Evolutionary conservation across 2,329 filamentous ascomycete species (phyloP).

Genomic region (Clonostachys byssicola): DNA sequence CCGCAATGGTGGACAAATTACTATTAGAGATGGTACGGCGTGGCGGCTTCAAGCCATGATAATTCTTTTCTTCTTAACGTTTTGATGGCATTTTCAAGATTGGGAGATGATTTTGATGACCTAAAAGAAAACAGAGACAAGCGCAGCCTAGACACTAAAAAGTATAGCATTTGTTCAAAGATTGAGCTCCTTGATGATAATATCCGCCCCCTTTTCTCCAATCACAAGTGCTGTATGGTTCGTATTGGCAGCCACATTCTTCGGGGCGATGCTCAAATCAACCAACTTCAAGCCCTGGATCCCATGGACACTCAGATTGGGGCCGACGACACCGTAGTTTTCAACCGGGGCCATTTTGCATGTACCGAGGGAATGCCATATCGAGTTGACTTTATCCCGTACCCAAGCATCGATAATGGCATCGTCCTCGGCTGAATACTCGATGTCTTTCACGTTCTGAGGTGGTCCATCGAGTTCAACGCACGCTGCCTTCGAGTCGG

Average conservation of each 20-base stretch:
- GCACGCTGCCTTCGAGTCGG: conserved; percentile 27
- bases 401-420: conserved; percentile 35
- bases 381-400: conserved; percentile 27
- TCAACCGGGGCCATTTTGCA: conserved; percentile 31
- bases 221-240: conserved; percentile 40
- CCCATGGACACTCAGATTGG: conserved; percentile 31
- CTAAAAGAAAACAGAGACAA: too few relatives aligned
- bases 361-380: conserved; percentile 25
- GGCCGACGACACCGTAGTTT: conserved; percentile 30
- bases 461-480: conserved; percentile 24
- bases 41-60: too few relatives aligned
- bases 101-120: too few relatives aligned
- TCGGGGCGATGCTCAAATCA: conserved; percentile 21
- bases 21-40: too few relatives aligned
- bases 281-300: conserved; percentile 28
- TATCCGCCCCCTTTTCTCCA: conserved; percentile 37
- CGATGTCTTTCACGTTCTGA: conserved; percentile 19
- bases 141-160: too few relatives aligned
- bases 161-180: too few relatives aligned
- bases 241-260: conserved; percentile 39
- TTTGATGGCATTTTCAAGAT: too few relatives aligned
- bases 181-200: conserved; percentile 27
- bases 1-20: too few relatives aligned
- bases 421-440: conserved; percentile 41
- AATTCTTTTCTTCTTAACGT: too few relatives aligned